Base-by-base conservation (phyloP, 768 basidiomycete species). In the Hygrophoropsis aurantiaca region DNA sequence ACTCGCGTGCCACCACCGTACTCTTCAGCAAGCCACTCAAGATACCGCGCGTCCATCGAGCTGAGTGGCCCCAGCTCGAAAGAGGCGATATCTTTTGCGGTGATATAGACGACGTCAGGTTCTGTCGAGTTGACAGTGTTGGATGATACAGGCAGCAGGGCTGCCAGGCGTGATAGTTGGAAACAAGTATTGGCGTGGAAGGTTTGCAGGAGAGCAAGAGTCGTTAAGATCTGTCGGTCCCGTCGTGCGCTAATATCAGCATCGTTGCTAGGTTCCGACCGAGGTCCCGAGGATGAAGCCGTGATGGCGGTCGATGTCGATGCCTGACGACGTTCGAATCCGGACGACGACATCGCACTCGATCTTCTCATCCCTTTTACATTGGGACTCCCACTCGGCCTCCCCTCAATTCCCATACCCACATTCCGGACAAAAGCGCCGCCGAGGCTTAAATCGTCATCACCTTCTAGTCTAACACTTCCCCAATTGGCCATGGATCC, bases 51-150 rank as follows among this genome's bases (percentile, higher is more conserved):
- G 51, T 92, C 90, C 39, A 83, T 58, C 4, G 72, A 67, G 57
- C 89, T 92, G 48, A 89, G 65, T 6, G 88, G 83, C 1, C 87
- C 84, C 0, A 92, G 75, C 59, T 87, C 87, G 39, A 92, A 82
- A 11, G 79, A 70, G 10, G 80, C 44, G 7, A 91, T 69, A 49
- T 89, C 85, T 54, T 74, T 80, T 10, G 87, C 79, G 2, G 77
- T 73, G 15, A 90, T 62, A 10, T 82, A 66, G 35, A 77, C 61
- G 21, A 58, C 47, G 10, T 62, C 58, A n/a, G 19, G 43, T 11
- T 67, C 58, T 1, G n/a, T n/a, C n/a, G n/a, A 30, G 27, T 13
- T 30, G 27, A 25, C 50, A 60, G 16, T 57, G 59, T 34, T 25
- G 13, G 49, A 6, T 13, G 30, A 25, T 18, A 45, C 24, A 3